Percentiles rank a stretch among this genome's conserved stretches.
Conservation (phyloP, 1,139 yeast species). For the Yamadazyma sp. region DNA sequence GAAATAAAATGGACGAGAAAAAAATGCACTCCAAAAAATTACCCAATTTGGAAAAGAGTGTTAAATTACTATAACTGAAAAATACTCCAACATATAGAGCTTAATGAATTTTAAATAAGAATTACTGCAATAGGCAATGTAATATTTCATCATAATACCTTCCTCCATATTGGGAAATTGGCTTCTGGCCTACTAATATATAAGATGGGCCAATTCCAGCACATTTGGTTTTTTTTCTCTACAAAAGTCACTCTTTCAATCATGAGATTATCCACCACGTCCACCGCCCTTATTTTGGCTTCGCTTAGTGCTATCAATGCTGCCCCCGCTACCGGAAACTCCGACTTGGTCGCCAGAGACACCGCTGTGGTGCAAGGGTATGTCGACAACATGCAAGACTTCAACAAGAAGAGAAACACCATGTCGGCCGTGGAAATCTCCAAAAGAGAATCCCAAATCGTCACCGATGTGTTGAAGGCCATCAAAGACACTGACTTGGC, state of each 20-base stretch:
- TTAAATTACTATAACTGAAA: too few relatives aligned
- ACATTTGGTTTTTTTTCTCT: background rate
- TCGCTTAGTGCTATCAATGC: slow-evolving; percentile 32
- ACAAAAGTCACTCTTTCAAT: background rate
- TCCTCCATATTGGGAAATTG: background rate
- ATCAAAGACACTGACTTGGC: slow-evolving; percentile 42
- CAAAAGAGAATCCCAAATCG: slow-evolving; percentile 43
- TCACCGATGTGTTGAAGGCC: slow-evolving; percentile 43
- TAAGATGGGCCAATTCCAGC: background rate
- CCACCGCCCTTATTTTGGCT: slow-evolving; percentile 32
- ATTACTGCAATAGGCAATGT: too few relatives aligned
- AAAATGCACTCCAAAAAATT: background rate
- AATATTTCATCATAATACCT: too few relatives aligned
- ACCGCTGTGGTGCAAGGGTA: slow-evolving; percentile 26
- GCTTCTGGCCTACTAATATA: background rate
- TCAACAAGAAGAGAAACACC: slow-evolving; percentile 29
- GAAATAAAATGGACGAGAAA: background rate
- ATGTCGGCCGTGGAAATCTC: slow-evolving; percentile 26
- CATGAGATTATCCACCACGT: slow-evolving; percentile 12
- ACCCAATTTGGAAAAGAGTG: background rate
- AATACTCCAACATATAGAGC: too few relatives aligned
- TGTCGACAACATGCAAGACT: slow-evolving; percentile 29
- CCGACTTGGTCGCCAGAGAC: slow-evolving; percentile 33
- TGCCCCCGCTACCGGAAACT: slow-evolving; percentile 30
- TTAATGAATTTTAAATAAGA: too few relatives aligned